Base-by-base conservation (phyloP, 345 rosid species). In the Turritis glabra region DNA sequence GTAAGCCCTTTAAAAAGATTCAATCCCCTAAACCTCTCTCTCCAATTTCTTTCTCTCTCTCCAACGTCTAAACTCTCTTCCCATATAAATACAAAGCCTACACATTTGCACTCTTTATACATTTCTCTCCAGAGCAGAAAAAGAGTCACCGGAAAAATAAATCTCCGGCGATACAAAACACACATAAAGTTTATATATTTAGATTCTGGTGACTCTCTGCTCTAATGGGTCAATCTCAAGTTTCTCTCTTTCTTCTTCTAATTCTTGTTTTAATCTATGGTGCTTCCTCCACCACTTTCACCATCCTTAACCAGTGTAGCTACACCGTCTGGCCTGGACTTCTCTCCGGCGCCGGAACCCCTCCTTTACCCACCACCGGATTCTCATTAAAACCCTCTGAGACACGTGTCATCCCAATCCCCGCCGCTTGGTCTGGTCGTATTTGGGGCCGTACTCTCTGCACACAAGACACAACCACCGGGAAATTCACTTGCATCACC, bases 401-500 rank as follows among this genome's bases (percentile, higher is more conserved):
- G 4, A 73, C 90, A 0, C 61, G 67, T 15, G 32, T 80, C 11
- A 43, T 90, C 17, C 22, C 75, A 2, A 73, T 78, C 67, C 92
- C 90, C 1, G 29, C 74, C 6, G 70, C 84, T 38, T 90, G 92
- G 90, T 83, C 86, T n/a, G 96, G 91, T 32, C 86, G 96, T 33
- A 44, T 88, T 5, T 90, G 96, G 91, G 96, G 84, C 3, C 86
- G 96, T 30, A 90, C 90, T 0, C 52, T 62, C 55, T 90, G 96
- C 81, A 50, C 85, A 30, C 76, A 80, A 76, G 84, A 88, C 63
- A 6, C 85, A 25, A 61, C 87, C 59, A 73, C 88, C 26, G 87
- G 89, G 0, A 85, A 79, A n/a, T 86, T 86, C 82, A 53, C 86
- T 22, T 90, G 96, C 57, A 68, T 83, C 27, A 86, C 90, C 1